Percentiles rank a stretch among this genome's conserved stretches.
Evolutionary conservation across 202 grass and related monocot genomes (phyloP).

Genomic region (Hordeum pubiflorum): DNA sequence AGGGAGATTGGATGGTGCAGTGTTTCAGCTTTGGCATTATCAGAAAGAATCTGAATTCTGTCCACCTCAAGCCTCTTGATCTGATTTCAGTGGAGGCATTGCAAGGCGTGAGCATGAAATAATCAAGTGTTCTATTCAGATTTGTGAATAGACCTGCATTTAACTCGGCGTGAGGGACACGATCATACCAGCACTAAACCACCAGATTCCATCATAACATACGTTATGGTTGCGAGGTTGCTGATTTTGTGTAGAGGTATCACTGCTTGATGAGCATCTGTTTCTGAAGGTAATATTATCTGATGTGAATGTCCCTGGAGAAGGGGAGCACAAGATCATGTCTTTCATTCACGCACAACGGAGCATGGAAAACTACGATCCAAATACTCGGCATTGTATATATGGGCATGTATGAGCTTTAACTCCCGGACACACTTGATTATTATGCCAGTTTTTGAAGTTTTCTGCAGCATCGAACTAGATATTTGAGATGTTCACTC

Average conservation of each 20-base stretch:
- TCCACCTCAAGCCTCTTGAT: background rate
- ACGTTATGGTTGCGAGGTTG: background rate
- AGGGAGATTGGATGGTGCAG: background rate
- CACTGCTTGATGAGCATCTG: background rate
- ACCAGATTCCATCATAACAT: background rate
- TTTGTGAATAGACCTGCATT: background rate
- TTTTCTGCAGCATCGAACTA: background rate
- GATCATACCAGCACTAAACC: background rate
- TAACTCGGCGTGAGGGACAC: background rate
- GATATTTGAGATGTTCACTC: background rate
- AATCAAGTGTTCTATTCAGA: too few species aligned
- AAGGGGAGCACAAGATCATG: constrained; percentile 10
- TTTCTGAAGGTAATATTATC: background rate
- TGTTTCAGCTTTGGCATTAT: too few species aligned
- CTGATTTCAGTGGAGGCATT: background rate
- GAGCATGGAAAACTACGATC: constrained; percentile 18
- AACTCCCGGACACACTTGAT: background rate
- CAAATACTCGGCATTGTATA: constrained; percentile 41
- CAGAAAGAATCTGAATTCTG: background rate
- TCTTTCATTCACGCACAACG: background rate
- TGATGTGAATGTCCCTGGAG: background rate
- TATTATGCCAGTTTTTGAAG: background rate
- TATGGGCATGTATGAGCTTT: constrained; percentile 44
- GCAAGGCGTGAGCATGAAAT: too few species aligned
- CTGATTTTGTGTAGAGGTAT: background rate